Percentiles rank a stretch among this genome's conserved stretches.
phyloP scores from a whole-genome alignment of 2,329 filamentous ascomycete genomes.

The Juglanconis sp. region DNA sequence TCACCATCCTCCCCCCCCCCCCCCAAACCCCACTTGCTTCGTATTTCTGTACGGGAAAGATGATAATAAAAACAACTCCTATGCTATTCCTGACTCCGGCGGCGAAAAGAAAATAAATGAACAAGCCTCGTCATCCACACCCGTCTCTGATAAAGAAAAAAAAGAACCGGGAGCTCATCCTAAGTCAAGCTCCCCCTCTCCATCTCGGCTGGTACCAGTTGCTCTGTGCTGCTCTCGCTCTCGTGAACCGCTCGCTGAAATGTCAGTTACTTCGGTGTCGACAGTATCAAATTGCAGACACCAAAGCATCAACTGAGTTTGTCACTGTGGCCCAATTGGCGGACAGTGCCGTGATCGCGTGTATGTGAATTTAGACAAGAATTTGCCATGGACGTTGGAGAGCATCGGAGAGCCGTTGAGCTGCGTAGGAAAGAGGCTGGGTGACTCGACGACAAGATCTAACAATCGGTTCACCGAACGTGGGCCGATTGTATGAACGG shows the following conservation, averaged over 20 bases:
- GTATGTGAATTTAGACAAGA: neutral
- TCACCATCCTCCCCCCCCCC: too few relatives aligned
- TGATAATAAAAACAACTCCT: conserved; percentile 16
- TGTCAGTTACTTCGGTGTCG: neutral
- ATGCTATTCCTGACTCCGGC: conserved; percentile 19
- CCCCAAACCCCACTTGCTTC: conserved; percentile 26
- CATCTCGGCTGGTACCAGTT: neutral
- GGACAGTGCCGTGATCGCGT: neutral
- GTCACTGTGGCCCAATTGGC: neutral
- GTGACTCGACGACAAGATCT: neutral
- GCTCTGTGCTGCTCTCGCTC: neutral
- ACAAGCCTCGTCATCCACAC: conserved; percentile 1
- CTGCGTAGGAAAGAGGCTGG: neutral
- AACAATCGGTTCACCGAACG: neutral
- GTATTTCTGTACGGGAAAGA: conserved; percentile 12
- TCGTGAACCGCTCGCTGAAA: neutral
- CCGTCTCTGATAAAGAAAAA: conserved; percentile 2
- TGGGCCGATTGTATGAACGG: neutral
- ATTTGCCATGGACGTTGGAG: neutral
- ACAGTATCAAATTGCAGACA: neutral
- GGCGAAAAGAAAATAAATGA: conserved; percentile 9
- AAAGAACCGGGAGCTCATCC: neutral
- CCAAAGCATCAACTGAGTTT: neutral
- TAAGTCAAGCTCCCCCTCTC: neutral
- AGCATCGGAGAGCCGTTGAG: neutral